A percentile compares a stretch with the other conserved stretches of the same genome.
Evolutionary conservation across 371 early-diverging fungal genomes (phyloP).

Genomic region (Zopfochytrium polystomum): DNA sequence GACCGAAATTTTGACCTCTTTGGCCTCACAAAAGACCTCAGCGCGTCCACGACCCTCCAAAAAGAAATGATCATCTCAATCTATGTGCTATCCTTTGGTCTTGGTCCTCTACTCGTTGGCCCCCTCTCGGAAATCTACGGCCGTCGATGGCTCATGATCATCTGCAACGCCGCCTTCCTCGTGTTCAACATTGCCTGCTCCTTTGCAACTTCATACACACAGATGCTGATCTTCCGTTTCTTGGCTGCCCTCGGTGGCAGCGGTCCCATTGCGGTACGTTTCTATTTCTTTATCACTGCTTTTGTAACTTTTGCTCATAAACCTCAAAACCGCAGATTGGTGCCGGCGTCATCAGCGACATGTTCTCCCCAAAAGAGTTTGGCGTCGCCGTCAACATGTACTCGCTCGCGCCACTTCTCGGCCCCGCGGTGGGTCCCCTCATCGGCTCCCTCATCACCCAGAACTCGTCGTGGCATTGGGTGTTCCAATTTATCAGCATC

Average conservation of each 20-base stretch:
- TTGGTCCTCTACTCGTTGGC: slow-evolving; percentile 16
- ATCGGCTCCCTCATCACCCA: slow-evolving; percentile 15
- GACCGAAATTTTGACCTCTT: too few species aligned
- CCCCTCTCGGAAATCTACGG: slow-evolving; percentile 18
- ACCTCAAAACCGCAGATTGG: too few species aligned
- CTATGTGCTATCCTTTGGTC: slow-evolving; percentile 12
- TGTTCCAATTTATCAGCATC: slow-evolving; percentile 14
- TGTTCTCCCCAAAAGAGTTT: too few species aligned
- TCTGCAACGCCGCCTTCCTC: slow-evolving; percentile 8
- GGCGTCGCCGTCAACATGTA: too few species aligned
- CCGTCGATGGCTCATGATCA: neutral
- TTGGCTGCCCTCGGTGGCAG: slow-evolving; percentile 14
- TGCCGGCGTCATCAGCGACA: too few species aligned
- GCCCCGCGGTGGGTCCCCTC: slow-evolving; percentile 14
- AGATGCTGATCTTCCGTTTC: slow-evolving; percentile 13
- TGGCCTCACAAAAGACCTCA: neutral
- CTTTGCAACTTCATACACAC: neutral
- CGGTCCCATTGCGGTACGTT: too few species aligned
- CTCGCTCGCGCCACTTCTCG: too few species aligned
- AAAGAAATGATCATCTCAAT: slow-evolving; percentile 14
- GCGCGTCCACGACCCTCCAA: neutral
- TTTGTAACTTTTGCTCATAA: too few species aligned
- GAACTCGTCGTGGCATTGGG: slow-evolving; percentile 8
- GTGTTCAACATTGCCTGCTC: slow-evolving; percentile 15
- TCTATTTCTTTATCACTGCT: too few species aligned